Conservation (phyloP, 345 rosid species). For the Syzygium aromaticum region DNA sequence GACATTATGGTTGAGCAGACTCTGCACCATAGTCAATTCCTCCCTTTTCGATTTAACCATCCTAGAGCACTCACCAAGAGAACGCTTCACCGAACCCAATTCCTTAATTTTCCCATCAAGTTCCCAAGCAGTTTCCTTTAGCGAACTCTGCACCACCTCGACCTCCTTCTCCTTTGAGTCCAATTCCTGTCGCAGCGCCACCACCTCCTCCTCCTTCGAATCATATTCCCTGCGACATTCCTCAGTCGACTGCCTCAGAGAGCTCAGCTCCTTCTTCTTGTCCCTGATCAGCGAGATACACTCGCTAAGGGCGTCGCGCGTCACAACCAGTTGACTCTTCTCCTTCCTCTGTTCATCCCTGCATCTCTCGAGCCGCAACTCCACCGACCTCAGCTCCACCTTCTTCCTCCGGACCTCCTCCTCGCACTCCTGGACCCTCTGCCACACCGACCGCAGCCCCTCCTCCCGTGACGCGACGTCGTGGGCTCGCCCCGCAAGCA, state of each 20-base stretch:
- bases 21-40: constrained; percentile 4
- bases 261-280: neutral
- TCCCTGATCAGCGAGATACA: neutral
- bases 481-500: neutral
- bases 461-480: neutral
- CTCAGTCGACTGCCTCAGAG: neutral
- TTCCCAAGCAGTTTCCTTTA: neutral
- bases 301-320: neutral
- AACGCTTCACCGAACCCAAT: neutral
- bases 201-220: neutral
- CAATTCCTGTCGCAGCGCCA: neutral
- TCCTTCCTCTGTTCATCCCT: neutral
- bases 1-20: neutral
- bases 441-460: neutral
- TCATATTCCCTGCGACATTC: neutral
- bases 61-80: neutral
- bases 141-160: neutral
- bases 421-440: neutral
- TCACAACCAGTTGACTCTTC: neutral
- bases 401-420: neutral
- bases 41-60: neutral
- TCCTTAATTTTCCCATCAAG: neutral
- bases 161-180: neutral
- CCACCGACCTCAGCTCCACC: constrained; percentile 1
- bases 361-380: neutral